Evolutionary conservation across 78 protist species (phyloP).

Genomic region (Dictyostelium firmibasis): DNA sequence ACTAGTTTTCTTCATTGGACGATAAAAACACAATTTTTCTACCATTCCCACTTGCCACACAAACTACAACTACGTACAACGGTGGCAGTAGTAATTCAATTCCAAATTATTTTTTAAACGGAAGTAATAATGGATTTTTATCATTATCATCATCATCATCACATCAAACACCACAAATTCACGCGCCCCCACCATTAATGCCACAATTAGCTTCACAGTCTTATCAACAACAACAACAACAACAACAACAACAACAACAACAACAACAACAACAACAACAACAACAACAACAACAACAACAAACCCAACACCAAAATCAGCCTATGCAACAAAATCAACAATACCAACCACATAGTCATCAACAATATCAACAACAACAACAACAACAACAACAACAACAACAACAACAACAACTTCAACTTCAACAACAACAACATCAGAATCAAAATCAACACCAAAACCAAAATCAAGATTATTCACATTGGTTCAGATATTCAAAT

Average conservation of each 20-base stretch:
- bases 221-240: constrained; percentile 5
- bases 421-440: not conserved
- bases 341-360: not conserved
- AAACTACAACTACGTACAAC: not conserved
- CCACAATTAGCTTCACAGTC: not conserved
- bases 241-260: not conserved
- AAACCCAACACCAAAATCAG: not conserved
- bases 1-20: not conserved
- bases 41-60: constrained; percentile 1
- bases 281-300: not conserved
- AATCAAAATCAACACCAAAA: not conserved
- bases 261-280: constrained; percentile 28
- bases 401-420: not conserved
- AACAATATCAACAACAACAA: not conserved
- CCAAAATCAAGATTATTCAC: not conserved
- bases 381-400: constrained; percentile 4
- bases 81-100: not conserved
- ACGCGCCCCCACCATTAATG: not conserved
- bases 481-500: not conserved
- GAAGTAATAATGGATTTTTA: not conserved
- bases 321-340: not conserved
- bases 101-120: not conserved
- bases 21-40: not conserved
- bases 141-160: not conserved
- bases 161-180: not conserved